Evolutionary conservation across 2,329 filamentous ascomycete genomes (phyloP).

Genomic region (Cladophialophora psammophila): DNA sequence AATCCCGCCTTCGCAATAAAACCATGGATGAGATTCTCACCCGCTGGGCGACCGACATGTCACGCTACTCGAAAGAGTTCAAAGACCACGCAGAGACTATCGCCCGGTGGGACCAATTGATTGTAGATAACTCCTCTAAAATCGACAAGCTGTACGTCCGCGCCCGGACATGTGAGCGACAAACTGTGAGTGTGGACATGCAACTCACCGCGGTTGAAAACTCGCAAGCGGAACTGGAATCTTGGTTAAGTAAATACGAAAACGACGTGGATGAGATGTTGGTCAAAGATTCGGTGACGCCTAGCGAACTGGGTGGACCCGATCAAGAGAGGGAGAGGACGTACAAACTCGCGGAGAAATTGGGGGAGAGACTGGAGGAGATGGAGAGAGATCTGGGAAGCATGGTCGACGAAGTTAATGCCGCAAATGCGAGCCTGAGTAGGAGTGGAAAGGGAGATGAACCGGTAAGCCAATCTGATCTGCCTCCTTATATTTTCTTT

Average conservation of each 20-base stretch:
- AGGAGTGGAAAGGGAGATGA: slow-evolving; percentile 89
- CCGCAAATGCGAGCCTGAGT: slow-evolving; percentile 84
- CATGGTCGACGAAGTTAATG: slow-evolving; percentile 99
- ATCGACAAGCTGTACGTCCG: slow-evolving; percentile 91
- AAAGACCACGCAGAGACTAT: slow-evolving; percentile 87
- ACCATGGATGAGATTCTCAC: slow-evolving; percentile 99
- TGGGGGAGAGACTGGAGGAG: slow-evolving; percentile 87
- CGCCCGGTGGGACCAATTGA: slow-evolving; percentile 85
- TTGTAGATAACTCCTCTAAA: slow-evolving; percentile 94
- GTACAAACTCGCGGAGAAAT: slow-evolving; percentile 91
- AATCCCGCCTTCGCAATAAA: slow-evolving; percentile 94
- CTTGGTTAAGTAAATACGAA: slow-evolving; percentile 90
- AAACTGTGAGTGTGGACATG: slow-evolving; percentile 91
- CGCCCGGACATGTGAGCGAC: slow-evolving; percentile 91
- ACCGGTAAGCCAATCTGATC: slow-evolving; percentile 67
- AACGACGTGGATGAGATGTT: slow-evolving; percentile 89
- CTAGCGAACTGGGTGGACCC: slow-evolving; percentile 80
- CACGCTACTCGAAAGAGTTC: slow-evolving; percentile 97
- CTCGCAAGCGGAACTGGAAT: slow-evolving; percentile 88
- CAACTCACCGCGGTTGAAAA: slow-evolving; percentile 89
- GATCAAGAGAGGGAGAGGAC: slow-evolving; percentile 96
- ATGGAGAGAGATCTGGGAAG: slow-evolving; percentile 91
- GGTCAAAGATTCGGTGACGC: slow-evolving; percentile 58
- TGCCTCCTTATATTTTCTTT: slow-evolving; percentile 6
- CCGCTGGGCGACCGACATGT: slow-evolving; percentile 91